A percentile compares a stretch with the other conserved stretches of the same genome.
These are phyloP conservation scores for Venturia asperata DNA, from an alignment of 2,329 filamentous ascomycete genomes.

Conservation along the genomic window DNA sequence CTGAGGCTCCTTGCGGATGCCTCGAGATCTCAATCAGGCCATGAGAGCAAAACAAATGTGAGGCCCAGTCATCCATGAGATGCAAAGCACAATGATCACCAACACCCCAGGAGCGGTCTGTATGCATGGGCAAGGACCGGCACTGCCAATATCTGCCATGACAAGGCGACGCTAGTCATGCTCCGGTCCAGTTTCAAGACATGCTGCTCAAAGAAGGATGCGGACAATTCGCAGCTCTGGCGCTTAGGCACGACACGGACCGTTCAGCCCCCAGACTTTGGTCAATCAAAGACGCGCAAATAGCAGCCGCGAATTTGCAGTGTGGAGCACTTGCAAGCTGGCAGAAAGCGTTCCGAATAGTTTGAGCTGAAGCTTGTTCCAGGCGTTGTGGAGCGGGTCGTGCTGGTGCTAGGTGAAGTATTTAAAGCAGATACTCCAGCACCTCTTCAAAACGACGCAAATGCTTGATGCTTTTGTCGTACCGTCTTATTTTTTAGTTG, in stretches of 20 bases:
- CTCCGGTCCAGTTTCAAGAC: not conserved
- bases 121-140: too few relatives aligned
- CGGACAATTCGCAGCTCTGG: conserved; percentile 5
- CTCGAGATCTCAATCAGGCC: too few relatives aligned
- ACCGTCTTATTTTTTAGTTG: not conserved
- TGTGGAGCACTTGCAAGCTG: not conserved
- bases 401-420: conserved; percentile 4
- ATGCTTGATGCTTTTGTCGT: conserved; percentile 11
- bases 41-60: too few relatives aligned
- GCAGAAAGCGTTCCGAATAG: not conserved
- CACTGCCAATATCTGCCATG: too few relatives aligned
- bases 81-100: too few relatives aligned
- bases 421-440: not conserved
- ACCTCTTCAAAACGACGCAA: conserved; percentile 3
- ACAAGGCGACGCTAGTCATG: not conserved
- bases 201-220: not conserved
- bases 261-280: conserved; percentile 1
- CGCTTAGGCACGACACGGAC: conserved; percentile 5
- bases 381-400: not conserved
- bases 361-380: not conserved
- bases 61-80: too few relatives aligned
- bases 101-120: too few relatives aligned
- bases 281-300: conserved; percentile 7
- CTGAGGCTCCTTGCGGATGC: too few relatives aligned
- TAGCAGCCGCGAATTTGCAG: not conserved